phyloP scores from a whole-genome alignment of 116 monocot genomes.

The Thalassia testudinum region DNA sequence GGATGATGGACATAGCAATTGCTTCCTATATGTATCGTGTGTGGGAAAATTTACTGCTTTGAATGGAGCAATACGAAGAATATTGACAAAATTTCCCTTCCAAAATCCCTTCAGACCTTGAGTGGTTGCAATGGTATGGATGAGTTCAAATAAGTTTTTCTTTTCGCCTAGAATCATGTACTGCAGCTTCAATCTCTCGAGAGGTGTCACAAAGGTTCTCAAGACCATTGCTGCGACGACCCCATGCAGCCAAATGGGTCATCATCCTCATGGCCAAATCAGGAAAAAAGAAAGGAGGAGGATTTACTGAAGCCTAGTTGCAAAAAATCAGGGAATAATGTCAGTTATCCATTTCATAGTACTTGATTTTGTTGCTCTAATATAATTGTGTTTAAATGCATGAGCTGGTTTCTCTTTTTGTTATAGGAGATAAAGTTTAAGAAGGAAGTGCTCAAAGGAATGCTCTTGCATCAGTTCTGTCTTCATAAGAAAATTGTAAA shows the following conservation, averaged over 20 bases:
- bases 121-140: constrained; percentile 46
- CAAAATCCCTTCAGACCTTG: constrained; percentile 90
- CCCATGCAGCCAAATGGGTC: constrained; percentile 81
- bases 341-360: not conserved
- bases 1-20: no score
- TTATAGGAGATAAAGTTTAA: constrained; percentile 57
- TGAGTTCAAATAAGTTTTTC: constrained; percentile 42
- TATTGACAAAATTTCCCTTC: constrained; percentile 94
- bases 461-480: constrained; percentile 64
- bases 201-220: constrained; percentile 95
- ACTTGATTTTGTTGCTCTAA: no score
- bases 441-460: constrained; percentile 42
- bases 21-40: constrained; percentile 85
- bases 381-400: no score
- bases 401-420: no score
- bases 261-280: constrained; percentile 73
- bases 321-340: constrained; percentile 53
- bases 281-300: constrained; percentile 56
- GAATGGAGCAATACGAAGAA: constrained; percentile 94
- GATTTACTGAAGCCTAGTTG: constrained; percentile 90
- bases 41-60: constrained; percentile 92
- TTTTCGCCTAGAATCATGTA: constrained; percentile 78
- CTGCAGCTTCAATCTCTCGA: constrained; percentile 90
- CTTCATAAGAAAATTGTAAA: constrained; percentile 70
- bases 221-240: constrained; percentile 82